Conservation (phyloP, 2,329 filamentous ascomycete genomes). For the Didymella lethalis region DNA sequence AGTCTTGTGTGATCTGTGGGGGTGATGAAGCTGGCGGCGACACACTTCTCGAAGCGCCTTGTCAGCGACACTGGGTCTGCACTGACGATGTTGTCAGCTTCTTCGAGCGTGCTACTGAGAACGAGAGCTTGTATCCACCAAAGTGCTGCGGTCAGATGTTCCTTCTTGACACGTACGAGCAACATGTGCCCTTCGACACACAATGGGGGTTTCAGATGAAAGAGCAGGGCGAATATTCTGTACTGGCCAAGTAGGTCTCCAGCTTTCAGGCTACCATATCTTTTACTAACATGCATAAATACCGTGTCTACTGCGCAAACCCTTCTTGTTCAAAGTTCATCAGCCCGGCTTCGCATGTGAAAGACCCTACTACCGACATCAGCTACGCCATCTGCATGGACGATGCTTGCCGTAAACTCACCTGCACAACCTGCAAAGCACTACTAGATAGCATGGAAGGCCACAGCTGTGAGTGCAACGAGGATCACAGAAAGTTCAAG, state of each 20-base stretch:
- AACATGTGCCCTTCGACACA: conserved; percentile 31
- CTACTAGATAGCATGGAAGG: conserved; percentile 19
- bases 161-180: conserved; percentile 32
- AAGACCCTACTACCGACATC: conserved; percentile 21
- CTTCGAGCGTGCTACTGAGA: conserved; percentile 37
- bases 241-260: conserved; percentile 35
- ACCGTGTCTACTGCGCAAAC: conserved; percentile 40
- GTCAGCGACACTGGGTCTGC: conserved; percentile 37
- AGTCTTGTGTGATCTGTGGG: conserved; percentile 37
- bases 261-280: neutral
- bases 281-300: conserved; percentile 23
- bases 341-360: conserved; percentile 28
- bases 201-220: conserved; percentile 35
- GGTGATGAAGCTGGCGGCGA: conserved; percentile 28
- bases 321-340: conserved; percentile 35
- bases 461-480: conserved; percentile 34
- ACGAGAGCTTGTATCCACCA: conserved; percentile 42
- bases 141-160: conserved; percentile 40
- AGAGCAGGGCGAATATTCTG: conserved; percentile 40
- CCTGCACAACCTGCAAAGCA: conserved; percentile 38
- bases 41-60: conserved; percentile 32
- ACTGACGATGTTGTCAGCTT: conserved; percentile 30
- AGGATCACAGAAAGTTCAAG: conserved; percentile 38
- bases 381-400: conserved; percentile 36
- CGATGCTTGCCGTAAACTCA: conserved; percentile 30